These are phyloP conservation scores for Inga oerstediana DNA, from an alignment of 306 rosid species.

Conservation along the genomic window DNA sequence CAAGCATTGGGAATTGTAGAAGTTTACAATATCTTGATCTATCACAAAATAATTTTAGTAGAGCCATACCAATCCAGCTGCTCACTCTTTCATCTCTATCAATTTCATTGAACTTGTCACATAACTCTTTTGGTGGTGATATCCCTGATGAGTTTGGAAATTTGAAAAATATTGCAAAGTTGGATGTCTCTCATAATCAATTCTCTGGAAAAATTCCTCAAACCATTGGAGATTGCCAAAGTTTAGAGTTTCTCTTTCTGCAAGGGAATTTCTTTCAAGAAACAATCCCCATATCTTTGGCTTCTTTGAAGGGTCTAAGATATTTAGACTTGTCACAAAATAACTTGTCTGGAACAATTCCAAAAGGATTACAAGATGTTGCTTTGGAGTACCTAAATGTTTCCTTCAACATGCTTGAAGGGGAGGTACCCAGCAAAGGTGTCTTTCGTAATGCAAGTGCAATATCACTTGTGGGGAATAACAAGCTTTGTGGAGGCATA, in stretches of 20 bases:
- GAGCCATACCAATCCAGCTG: background rate
- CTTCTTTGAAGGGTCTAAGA: background rate
- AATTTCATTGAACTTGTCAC: background rate
- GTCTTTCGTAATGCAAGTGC: background rate
- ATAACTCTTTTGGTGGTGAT: background rate
- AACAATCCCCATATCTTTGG: background rate
- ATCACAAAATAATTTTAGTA: background rate
- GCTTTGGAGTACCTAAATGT: background rate
- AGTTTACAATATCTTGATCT: background rate
- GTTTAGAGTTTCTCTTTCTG: background rate
- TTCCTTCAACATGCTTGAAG: background rate
- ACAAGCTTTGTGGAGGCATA: constrained; percentile 19
- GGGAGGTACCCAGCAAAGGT: background rate
- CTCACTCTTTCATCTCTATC: background rate
- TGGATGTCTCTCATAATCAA: constrained; percentile 4
- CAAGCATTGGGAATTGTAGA: background rate
- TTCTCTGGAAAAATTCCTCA: background rate
- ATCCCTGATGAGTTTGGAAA: background rate
- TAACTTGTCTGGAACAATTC: constrained; percentile 3
- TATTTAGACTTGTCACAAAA: constrained; percentile 13
- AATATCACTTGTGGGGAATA: background rate
- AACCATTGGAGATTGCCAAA: background rate
- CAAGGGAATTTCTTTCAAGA: background rate
- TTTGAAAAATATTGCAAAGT: background rate
- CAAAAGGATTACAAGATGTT: background rate